Percentiles rank a stretch among this genome's conserved stretches.
Evolutionary conservation across 164 flowering plant species (phyloP).

Genomic region (Nymphaea thermarum): DNA sequence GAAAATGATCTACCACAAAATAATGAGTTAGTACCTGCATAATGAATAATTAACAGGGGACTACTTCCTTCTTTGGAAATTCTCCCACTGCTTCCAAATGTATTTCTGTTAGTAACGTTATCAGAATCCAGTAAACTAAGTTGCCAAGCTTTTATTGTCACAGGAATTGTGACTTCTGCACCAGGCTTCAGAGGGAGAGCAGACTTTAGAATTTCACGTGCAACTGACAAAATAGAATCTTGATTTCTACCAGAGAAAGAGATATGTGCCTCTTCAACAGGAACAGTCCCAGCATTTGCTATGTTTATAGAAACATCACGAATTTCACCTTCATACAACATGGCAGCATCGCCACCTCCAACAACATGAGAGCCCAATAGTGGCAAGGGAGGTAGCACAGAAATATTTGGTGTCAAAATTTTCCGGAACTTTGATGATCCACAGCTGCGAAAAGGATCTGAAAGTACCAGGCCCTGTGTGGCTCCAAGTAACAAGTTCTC

Average conservation of each 20-base stretch:
- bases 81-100: slow-evolving; percentile 37
- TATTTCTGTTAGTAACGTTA: slow-evolving; percentile 32
- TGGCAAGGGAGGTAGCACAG: slow-evolving; percentile 79
- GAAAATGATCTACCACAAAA: neutral
- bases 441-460: slow-evolving; percentile 94
- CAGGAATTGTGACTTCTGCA: slow-evolving; percentile 68
- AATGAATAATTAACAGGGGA: slow-evolving; percentile 79
- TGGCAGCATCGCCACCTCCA: slow-evolving; percentile 86
- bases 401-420: slow-evolving; percentile 57
- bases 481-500: slow-evolving; percentile 91
- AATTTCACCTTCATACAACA: slow-evolving; percentile 95
- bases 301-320: slow-evolving; percentile 78
- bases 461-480: slow-evolving; percentile 92
- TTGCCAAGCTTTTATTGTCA: slow-evolving; percentile 91
- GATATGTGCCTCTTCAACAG: slow-evolving; percentile 87
- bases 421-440: slow-evolving; percentile 68
- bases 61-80: slow-evolving; percentile 70
- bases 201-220: slow-evolving; percentile 48
- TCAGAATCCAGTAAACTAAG: slow-evolving; percentile 52
- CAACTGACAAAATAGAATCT: slow-evolving; percentile 72
- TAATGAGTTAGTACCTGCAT: slow-evolving; percentile 53
- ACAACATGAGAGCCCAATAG: slow-evolving; percentile 74
- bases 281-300: slow-evolving; percentile 94
- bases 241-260: slow-evolving; percentile 91
- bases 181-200: slow-evolving; percentile 94